phyloP scores from a whole-genome alignment of 2,329 filamentous ascomycete species.

The Orbilia javanica region DNA sequence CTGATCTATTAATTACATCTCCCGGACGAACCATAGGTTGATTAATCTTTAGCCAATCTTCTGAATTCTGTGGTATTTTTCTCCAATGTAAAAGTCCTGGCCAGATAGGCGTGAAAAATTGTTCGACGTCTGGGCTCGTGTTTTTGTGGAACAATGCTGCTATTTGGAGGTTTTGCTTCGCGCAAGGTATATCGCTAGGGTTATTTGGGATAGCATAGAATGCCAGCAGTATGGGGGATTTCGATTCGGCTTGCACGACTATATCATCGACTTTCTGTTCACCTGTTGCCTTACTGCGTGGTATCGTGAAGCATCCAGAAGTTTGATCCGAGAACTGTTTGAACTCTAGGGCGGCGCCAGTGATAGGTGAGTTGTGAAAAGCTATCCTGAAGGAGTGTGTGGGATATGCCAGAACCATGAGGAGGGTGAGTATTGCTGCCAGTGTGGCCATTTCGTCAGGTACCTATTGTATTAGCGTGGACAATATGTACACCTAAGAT shows the following conservation, averaged over 20 bases:
- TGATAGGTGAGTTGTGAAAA: neutral
- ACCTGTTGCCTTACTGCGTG: neutral
- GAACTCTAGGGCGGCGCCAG: neutral
- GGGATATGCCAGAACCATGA: neutral
- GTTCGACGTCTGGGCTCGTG: neutral
- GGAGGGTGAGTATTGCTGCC: neutral
- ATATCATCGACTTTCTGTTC: neutral
- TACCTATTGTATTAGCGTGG: neutral
- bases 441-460: neutral
- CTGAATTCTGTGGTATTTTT: neutral
- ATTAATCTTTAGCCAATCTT: slow-evolving; percentile 1
- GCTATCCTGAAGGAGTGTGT: slow-evolving; percentile 7
- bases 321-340: neutral
- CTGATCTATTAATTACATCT: slow-evolving; percentile 9
- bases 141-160: neutral
- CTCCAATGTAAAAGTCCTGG: slow-evolving; percentile 9
- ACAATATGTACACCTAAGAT: neutral
- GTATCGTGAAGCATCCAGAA: neutral
- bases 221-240: neutral
- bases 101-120: slow-evolving; percentile 5
- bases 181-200: neutral
- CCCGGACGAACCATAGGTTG: neutral
- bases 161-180: neutral
- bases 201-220: neutral
- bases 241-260: slow-evolving; percentile 5